phyloP scores from a whole-genome alignment of 805 yeast genomes.

The Yamadazyma phyllophila region DNA sequence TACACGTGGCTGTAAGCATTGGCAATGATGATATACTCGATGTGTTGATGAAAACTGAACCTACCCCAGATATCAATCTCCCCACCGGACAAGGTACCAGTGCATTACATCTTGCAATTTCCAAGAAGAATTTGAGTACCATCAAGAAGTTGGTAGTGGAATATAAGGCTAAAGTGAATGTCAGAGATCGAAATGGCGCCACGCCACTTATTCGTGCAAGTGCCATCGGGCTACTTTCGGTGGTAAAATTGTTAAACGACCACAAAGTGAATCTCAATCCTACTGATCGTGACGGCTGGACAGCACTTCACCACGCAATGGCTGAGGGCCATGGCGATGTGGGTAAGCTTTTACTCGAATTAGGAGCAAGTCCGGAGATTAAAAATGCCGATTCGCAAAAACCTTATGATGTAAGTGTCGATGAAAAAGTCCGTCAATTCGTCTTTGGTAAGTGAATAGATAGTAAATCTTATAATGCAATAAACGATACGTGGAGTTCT shows the following conservation, averaged over 20 bases:
- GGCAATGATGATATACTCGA: slow-evolving; percentile 59
- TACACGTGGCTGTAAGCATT: slow-evolving; percentile 77
- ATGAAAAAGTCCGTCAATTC: slow-evolving; percentile 28
- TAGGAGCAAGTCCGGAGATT: slow-evolving; percentile 62
- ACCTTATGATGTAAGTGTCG: slow-evolving; percentile 35
- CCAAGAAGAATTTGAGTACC: slow-evolving; percentile 59
- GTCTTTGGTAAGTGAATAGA: slow-evolving; percentile 11
- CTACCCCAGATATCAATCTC: slow-evolving; percentile 58
- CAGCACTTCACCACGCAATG: slow-evolving; percentile 83
- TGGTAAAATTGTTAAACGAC: slow-evolving; percentile 52
- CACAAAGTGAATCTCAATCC: slow-evolving; percentile 65
- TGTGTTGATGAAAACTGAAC: slow-evolving; percentile 44
- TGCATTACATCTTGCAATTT: slow-evolving; percentile 70
- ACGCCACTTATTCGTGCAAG: slow-evolving; percentile 83
- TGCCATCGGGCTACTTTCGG: slow-evolving; percentile 61
- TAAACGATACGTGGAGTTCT: background rate
- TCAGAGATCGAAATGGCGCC: slow-evolving; percentile 65
- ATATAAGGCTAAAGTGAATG: slow-evolving; percentile 58
- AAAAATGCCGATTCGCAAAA: slow-evolving; percentile 51
- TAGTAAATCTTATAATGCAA: background rate
- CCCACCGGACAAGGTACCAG: slow-evolving; percentile 72
- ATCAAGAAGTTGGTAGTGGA: slow-evolving; percentile 51
- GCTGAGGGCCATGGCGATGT: slow-evolving; percentile 88
- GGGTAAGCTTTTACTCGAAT: slow-evolving; percentile 56
- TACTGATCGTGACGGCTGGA: slow-evolving; percentile 74